Evolutionary conservation across 495 filamentous ascomycete genomes (phyloP).

Genomic region (Talaromyces borbonicus): DNA sequence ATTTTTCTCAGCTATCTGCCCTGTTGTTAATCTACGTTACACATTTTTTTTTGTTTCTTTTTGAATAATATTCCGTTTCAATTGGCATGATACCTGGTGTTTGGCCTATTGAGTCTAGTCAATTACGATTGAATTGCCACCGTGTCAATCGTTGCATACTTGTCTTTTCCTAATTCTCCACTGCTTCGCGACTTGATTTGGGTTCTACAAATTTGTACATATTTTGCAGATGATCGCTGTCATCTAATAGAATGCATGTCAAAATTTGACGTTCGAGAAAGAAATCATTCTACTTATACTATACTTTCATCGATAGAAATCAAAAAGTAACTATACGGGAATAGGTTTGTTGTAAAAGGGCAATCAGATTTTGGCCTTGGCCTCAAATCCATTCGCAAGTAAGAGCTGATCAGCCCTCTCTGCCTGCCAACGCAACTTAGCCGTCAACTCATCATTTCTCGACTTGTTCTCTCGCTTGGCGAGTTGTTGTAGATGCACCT

Average conservation of each 20-base stretch:
- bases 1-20: background rate
- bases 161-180: no score
- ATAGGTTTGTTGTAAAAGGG: no score
- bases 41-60: background rate
- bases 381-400: conserved; percentile 46
- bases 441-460: conserved; percentile 48
- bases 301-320: no score
- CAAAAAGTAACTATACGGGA: no score
- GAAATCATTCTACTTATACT: no score
- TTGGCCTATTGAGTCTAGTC: background rate
- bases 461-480: conserved; percentile 74
- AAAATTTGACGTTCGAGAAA: no score
- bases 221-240: no score
- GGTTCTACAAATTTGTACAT: no score
- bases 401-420: conserved; percentile 56
- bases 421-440: conserved; percentile 55
- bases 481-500: conserved; percentile 88
- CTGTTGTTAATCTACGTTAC: background rate
- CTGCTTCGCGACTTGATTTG: no score
- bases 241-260: no score
- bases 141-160: background rate
- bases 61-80: background rate
- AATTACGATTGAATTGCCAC: background rate
- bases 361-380: conserved; percentile 33
- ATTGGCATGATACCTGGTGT: conserved; percentile 9